A percentile compares a stretch with the other conserved stretches of the same genome.
Conservation (phyloP, 176 grass and related monocot species). For the Tuctoria greenei region DNA sequence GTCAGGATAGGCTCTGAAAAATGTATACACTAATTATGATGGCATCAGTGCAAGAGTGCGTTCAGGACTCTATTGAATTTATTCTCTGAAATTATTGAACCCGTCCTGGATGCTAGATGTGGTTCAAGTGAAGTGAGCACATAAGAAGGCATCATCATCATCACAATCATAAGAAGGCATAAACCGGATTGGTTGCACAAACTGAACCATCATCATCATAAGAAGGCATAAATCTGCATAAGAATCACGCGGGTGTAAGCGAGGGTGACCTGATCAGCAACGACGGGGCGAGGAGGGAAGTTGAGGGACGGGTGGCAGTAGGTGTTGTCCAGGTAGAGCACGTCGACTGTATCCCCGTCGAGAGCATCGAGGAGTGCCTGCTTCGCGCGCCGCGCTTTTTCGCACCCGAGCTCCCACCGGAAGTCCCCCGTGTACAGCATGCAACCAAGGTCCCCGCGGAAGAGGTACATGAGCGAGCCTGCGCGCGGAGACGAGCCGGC, state of each 20-base stretch:
- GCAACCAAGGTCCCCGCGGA: slow-evolving; percentile 75
- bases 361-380: slow-evolving; percentile 67
- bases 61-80: background rate
- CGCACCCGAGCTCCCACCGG: slow-evolving; percentile 65
- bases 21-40: no score
- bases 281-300: slow-evolving; percentile 72
- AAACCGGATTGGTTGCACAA: background rate
- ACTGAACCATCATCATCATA: background rate
- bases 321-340: slow-evolving; percentile 84
- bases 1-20: background rate
- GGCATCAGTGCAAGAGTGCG: background rate
- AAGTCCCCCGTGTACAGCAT: slow-evolving; percentile 79
- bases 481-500: background rate
- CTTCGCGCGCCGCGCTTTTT: slow-evolving; percentile 55
- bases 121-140: background rate
- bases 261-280: slow-evolving; percentile 57
- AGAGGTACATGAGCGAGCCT: slow-evolving; percentile 92
- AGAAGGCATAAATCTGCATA: background rate
- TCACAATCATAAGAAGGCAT: background rate
- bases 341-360: slow-evolving; percentile 54
- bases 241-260: background rate
- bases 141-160: background rate
- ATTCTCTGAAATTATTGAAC: background rate
- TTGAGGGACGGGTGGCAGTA: slow-evolving; percentile 81
- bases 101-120: background rate